Evolutionary conservation across 345 rosid species (phyloP).

Genomic region (Salix dunnii): DNA sequence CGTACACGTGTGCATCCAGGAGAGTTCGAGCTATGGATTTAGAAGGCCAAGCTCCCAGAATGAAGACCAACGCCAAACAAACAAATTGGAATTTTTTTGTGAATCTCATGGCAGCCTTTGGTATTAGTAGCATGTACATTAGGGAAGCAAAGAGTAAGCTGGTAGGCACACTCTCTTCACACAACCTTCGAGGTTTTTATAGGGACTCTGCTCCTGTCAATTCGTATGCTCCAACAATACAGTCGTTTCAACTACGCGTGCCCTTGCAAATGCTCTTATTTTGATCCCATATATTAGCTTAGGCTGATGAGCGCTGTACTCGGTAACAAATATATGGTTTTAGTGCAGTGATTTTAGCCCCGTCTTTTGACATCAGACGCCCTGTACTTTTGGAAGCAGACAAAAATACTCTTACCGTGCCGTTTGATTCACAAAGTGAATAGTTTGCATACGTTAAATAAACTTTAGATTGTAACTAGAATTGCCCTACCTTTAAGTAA

Average conservation of each 20-base stretch:
- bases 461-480: too few species aligned
- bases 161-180: background rate
- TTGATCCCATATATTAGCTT: too few species aligned
- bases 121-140: background rate
- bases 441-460: too few species aligned
- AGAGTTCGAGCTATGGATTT: background rate
- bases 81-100: background rate
- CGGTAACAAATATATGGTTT: too few species aligned
- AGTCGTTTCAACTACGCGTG: background rate
- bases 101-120: background rate
- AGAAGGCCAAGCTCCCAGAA: slow-evolving; percentile 7
- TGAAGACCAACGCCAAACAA: background rate
- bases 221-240: background rate
- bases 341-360: background rate
- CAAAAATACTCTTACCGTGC: background rate
- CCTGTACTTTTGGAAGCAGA: background rate
- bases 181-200: background rate
- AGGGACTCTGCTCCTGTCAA: background rate
- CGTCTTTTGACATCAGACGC: too few species aligned
- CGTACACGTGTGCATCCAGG: background rate
- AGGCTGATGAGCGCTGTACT: too few species aligned
- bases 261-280: background rate
- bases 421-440: background rate
- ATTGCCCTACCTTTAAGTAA: too few species aligned
- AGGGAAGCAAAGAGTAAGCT: background rate